Evolutionary conservation across 164 flowering plant species (phyloP).

Genomic region (Protea cynaroides): DNA sequence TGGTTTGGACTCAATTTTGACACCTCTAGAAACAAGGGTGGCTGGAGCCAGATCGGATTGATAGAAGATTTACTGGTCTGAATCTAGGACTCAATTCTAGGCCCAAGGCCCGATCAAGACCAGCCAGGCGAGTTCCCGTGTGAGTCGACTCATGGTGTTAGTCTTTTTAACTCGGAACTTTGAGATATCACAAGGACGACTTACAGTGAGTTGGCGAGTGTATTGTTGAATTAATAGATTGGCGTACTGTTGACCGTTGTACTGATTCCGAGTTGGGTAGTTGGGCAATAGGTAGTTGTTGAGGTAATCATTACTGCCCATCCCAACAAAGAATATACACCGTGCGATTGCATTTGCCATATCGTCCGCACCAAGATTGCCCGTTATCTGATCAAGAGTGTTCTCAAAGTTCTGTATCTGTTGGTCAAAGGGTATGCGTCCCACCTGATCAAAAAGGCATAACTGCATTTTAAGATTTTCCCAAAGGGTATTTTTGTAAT

Average conservation of each 20-base stretch:
- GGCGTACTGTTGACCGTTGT: conserved; percentile 60
- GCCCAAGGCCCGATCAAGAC: too few relatives aligned
- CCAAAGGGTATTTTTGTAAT: too few relatives aligned
- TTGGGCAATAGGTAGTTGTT: conserved; percentile 96
- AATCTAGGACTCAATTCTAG: too few relatives aligned
- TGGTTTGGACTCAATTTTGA: too few relatives aligned
- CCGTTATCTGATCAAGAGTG: conserved; percentile 66
- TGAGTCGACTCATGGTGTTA: not conserved
- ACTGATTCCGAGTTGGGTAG: conserved; percentile 47
- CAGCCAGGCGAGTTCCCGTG: not conserved
- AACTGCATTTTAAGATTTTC: too few relatives aligned
- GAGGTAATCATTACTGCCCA: conserved; percentile 98
- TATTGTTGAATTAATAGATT: conserved; percentile 61
- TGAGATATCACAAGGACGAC: not conserved
- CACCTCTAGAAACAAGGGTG: too few relatives aligned
- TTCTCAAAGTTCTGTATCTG: conserved; percentile 74
- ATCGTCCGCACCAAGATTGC: conserved; percentile 48
- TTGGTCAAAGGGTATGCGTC: conserved; percentile 76
- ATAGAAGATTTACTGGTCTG: too few relatives aligned
- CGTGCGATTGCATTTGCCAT: conserved; percentile 32
- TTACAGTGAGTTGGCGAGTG: conserved; percentile 50
- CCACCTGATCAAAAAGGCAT: conserved; percentile 35
- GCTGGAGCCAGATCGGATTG: too few relatives aligned
- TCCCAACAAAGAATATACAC: conserved; percentile 84
- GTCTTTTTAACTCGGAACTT: not conserved